A percentile compares a stretch with the other conserved stretches of the same genome.
Conservation (phyloP, 345 rosid species). For the Salix udensis region DNA sequence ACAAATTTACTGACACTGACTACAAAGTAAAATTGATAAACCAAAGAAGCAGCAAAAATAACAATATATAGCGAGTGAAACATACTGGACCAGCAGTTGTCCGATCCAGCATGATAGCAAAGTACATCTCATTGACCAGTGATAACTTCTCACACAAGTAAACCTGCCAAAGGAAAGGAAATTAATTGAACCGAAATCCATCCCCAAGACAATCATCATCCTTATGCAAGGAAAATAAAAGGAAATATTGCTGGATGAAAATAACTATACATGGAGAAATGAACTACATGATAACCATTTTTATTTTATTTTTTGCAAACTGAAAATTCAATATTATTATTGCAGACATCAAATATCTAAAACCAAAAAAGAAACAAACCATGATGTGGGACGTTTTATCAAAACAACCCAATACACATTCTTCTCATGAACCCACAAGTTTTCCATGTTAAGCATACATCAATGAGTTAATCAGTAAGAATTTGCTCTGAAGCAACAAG, state of each 20-base stretch:
- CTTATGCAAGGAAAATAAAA: not conserved
- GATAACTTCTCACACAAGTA: slow-evolving; percentile 90
- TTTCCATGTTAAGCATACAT: not conserved
- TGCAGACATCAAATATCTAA: not conserved
- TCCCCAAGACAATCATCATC: not conserved
- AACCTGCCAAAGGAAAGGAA: slow-evolving; percentile 52
- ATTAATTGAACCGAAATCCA: not conserved
- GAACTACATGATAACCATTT: not conserved
- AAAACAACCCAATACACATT: not conserved
- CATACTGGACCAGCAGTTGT: slow-evolving; percentile 94
- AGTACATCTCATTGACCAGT: slow-evolving; percentile 97
- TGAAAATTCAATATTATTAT: not conserved
- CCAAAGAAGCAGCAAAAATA: not conserved
- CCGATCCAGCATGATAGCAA: slow-evolving; percentile 93
- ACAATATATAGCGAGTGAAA: slow-evolving; percentile 9
- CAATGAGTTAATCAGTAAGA: not conserved
- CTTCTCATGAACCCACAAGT: not conserved
- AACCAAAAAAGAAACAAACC: not conserved
- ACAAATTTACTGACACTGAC: not conserved
- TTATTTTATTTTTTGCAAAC: not conserved
- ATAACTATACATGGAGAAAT: not conserved
- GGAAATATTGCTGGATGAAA: not conserved
- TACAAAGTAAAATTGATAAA: not conserved
- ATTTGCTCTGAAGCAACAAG: not conserved
- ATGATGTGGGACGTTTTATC: not conserved